These are phyloP conservation scores for Senna tora DNA, from an alignment of 306 rosid species.

Conservation along the genomic window DNA sequence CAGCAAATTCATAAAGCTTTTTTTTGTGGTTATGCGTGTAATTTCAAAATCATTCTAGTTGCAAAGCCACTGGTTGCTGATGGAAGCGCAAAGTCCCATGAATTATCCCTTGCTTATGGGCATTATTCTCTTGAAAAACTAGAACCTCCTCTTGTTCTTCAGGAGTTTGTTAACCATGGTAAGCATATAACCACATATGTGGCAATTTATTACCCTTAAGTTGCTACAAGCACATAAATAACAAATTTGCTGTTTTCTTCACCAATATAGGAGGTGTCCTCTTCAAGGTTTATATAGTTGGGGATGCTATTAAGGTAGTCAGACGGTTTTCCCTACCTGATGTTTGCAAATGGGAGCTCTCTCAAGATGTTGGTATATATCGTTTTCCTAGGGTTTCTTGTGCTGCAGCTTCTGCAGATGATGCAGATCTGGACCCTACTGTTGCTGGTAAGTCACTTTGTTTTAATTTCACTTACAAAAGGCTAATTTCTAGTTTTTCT, in stretches of 20 bases:
- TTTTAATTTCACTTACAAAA: not conserved
- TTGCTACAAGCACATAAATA: slow-evolving; percentile 17
- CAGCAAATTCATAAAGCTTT: not conserved
- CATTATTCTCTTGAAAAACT: slow-evolving; percentile 76
- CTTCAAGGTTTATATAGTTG: slow-evolving; percentile 88
- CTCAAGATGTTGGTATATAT: slow-evolving; percentile 69
- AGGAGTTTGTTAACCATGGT: slow-evolving; percentile 96
- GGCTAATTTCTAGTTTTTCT: not conserved
- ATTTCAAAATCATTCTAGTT: slow-evolving; percentile 56
- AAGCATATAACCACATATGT: slow-evolving; percentile 31
- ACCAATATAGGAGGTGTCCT: slow-evolving; percentile 78
- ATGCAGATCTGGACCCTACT: slow-evolving; percentile 86
- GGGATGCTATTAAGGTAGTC: slow-evolving; percentile 92
- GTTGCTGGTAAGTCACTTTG: slow-evolving; percentile 63
- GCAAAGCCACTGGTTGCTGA: slow-evolving; percentile 94
- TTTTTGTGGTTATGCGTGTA: slow-evolving; percentile 15
- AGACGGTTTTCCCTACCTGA: slow-evolving; percentile 93
- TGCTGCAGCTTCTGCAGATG: slow-evolving; percentile 98
- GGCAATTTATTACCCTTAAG: slow-evolving; percentile 18
- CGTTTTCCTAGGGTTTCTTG: slow-evolving; percentile 87
- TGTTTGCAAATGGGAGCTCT: slow-evolving; percentile 73
- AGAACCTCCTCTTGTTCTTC: slow-evolving; percentile 91
- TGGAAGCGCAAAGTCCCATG: slow-evolving; percentile 90
- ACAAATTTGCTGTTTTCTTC: slow-evolving; percentile 21
- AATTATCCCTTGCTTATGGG: slow-evolving; percentile 85